These are phyloP conservation scores for Penicillium sp. DNA, from an alignment of 2,329 filamentous ascomycete genomes.

Conservation along the genomic window DNA sequence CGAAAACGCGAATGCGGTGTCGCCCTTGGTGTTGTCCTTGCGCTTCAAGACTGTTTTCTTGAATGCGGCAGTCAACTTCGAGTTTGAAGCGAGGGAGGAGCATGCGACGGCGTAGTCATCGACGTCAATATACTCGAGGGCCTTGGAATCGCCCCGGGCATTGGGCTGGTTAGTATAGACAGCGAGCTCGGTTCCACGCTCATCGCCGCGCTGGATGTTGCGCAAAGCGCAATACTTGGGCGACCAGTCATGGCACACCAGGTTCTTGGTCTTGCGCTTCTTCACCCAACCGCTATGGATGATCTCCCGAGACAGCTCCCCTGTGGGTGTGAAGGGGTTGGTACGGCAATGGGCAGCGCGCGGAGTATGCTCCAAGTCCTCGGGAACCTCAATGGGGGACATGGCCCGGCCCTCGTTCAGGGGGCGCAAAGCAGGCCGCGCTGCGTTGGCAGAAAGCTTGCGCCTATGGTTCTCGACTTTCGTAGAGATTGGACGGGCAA, in stretches of 20 bases:
- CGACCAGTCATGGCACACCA: constrained; percentile 88
- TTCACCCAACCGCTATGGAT: constrained; percentile 80
- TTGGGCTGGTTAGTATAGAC: constrained; percentile 29
- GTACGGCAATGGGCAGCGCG: constrained; percentile 17
- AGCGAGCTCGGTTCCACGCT: constrained; percentile 56
- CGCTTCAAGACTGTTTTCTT: constrained; percentile 54
- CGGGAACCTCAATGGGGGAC: constrained; percentile 31
- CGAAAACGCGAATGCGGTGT: constrained; percentile 41
- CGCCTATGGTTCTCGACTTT: constrained; percentile 37
- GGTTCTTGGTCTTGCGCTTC: constrained; percentile 78
- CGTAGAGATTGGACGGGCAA: constrained; percentile 45
- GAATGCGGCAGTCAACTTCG: constrained; percentile 82
- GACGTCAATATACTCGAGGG: constrained; percentile 29
- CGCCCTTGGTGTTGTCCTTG: constrained; percentile 25
- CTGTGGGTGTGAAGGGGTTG: constrained; percentile 15
- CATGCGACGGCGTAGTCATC: constrained; percentile 46
- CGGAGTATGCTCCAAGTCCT: constrained; percentile 24
- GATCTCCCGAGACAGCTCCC: not conserved
- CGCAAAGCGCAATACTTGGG: constrained; percentile 52
- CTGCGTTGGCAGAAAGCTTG: constrained; percentile 15
- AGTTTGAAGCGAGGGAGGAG: constrained; percentile 67
- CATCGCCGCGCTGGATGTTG: not conserved
- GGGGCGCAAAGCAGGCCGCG: constrained; percentile 23
- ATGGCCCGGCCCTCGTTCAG: constrained; percentile 26
- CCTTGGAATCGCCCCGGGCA: constrained; percentile 19